Evolutionary conservation across 1,139 yeast genomes (phyloP).

Genomic region (Geotrichum histeridarum): DNA sequence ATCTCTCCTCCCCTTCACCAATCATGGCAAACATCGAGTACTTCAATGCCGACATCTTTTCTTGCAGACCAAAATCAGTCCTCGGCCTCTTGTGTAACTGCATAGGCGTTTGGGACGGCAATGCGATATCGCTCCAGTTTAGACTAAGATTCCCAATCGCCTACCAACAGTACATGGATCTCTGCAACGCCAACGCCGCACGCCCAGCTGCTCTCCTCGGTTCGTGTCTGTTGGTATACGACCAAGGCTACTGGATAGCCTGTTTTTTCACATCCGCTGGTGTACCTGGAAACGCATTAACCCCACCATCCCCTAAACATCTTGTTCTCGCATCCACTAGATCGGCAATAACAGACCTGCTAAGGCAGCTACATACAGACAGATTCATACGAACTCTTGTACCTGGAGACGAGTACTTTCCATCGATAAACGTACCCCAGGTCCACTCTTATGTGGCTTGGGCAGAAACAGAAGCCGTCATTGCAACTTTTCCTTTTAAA

Average conservation of each 20-base stretch:
- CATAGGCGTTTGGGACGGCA: conserved; percentile 75
- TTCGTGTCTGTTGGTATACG: conserved; percentile 46
- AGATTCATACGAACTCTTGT: conserved; percentile 9
- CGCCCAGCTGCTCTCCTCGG: conserved; percentile 45
- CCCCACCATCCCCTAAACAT: conserved; percentile 21
- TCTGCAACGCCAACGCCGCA: conserved; percentile 41
- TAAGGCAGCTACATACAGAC: conserved; percentile 36
- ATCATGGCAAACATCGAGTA: conserved; percentile 39
- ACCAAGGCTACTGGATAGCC: conserved; percentile 43
- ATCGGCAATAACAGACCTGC: conserved; percentile 46
- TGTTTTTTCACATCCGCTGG: conserved; percentile 55
- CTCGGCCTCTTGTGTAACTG: conserved; percentile 77
- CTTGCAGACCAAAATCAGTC: conserved; percentile 40
- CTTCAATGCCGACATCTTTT: conserved; percentile 58
- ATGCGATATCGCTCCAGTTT: conserved; percentile 64
- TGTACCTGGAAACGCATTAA: not conserved
- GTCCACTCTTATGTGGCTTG: conserved; percentile 58
- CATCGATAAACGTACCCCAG: conserved; percentile 56
- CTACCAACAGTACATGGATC: conserved; percentile 44
- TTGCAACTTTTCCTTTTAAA: conserved; percentile 14
- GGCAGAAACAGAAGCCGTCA: conserved; percentile 3
- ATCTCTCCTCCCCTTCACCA: no score
- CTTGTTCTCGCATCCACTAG: conserved; percentile 49
- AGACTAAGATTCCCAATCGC: conserved; percentile 49
- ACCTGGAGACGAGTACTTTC: conserved; percentile 20